Base-by-base conservation (phyloP, 2,329 filamentous ascomycete species). In the Cercospora berteroae region DNA sequence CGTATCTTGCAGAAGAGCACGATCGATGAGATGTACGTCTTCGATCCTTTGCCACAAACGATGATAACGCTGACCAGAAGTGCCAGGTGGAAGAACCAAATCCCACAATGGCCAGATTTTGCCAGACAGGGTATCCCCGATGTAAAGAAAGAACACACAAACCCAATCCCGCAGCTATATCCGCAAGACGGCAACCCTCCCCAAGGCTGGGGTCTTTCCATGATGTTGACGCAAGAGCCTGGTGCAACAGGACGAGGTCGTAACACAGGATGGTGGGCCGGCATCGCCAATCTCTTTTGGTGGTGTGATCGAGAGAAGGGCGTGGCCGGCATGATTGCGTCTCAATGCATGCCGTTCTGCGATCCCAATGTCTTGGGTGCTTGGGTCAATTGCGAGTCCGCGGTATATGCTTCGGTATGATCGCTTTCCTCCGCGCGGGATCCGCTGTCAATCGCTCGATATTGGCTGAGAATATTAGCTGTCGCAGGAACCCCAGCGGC, bases 181-280 rank as follows among this genome's bases (percentile, higher is more conserved):
- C 66, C 66, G 4, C 67, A 71, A 60, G 68, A 72, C 39, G 80
- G 80, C 20, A 79, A 84, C 67, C 82, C 82, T 25, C 84, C 87
- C 0, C 88, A 90, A 73, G 89, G 89, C 10, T 90, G 87, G 87
- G 87, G 88, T 0, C 77, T 90, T 20, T 74, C 71, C 7, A 78
- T 79, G 68, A 74, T 78, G 69, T 66, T 79, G 44, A 79, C 75
- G 5, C 70, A 73, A 23, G 76, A 78, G 58, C 71, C 76, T 16
- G 77, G 77, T 12, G 67, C 71, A n/a, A 79, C 78, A 1, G 77
- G 77, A 6, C 71, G 77, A 36, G 76, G 76, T 9, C 67, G 67
- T 25, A 76, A 77, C 63, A 78, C 77, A 3, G 77, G 73, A 7
- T 77, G 75, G 71, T 80, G 77, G 76, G 77, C 75, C 3, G 76